Conservation (phyloP, 192 early-diverging fungal genomes). For the Spizellomyces punctatus region DNA sequence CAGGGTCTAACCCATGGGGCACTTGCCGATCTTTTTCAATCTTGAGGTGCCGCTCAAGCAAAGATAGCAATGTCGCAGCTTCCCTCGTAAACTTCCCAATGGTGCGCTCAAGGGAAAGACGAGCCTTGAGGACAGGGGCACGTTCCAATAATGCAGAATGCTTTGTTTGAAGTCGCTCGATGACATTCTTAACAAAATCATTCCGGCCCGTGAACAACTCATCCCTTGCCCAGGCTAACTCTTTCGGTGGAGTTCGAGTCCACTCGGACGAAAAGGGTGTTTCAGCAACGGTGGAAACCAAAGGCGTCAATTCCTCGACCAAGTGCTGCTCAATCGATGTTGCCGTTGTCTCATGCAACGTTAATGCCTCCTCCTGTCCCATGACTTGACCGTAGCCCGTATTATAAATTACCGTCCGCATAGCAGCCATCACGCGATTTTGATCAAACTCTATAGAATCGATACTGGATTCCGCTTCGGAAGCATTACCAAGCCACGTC, state of each 20-base stretch:
- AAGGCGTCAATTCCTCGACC: not conserved
- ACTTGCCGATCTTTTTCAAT: not conserved
- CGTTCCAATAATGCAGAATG: not conserved
- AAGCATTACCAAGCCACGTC: slow-evolving; percentile 1
- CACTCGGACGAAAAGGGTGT: not conserved
- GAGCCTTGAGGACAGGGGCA: not conserved
- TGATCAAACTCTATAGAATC: slow-evolving; percentile 6
- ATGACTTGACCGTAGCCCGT: slow-evolving; percentile 14
- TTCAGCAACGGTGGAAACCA: not conserved
- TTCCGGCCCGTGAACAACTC: slow-evolving; percentile 2
- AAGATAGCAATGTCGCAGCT: not conserved
- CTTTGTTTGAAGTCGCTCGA: not conserved
- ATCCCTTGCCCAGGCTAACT: not conserved
- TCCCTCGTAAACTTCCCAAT: slow-evolving; percentile 11
- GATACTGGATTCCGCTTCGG: not conserved
- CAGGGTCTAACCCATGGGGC: slow-evolving; percentile 13
- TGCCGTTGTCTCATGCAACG: slow-evolving; percentile 13
- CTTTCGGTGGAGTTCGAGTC: not conserved
- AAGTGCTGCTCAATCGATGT: slow-evolving; percentile 7
- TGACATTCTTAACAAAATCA: not conserved
- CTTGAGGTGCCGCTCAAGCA: slow-evolving; percentile 1
- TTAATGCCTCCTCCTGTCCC: slow-evolving; percentile 17
- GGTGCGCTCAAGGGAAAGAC: not conserved
- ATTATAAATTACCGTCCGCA: slow-evolving; percentile 21
- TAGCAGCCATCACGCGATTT: slow-evolving; percentile 13